Evolutionary conservation across 176 grass and related monocot species (phyloP).

Genomic region (Eragrostis curvula): DNA sequence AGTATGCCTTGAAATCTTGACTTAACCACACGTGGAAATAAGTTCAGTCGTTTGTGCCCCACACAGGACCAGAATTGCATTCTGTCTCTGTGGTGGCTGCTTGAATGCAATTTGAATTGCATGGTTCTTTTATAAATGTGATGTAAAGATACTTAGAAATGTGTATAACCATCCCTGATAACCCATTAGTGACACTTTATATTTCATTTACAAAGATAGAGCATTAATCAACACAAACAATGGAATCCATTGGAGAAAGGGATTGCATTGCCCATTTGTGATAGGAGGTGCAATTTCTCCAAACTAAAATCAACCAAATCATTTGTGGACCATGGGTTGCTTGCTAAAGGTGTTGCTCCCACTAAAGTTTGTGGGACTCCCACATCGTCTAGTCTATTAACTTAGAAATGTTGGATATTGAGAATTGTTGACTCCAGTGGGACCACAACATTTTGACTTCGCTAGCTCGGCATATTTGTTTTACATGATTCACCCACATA

Average conservation of each 20-base stretch:
- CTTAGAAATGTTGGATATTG: background rate
- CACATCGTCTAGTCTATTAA: background rate
- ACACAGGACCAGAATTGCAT: background rate
- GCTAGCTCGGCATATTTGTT: background rate
- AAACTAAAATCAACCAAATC: background rate
- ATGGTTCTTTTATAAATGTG: background rate
- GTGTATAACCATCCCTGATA: background rate
- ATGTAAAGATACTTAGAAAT: background rate
- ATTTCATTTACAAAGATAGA: background rate
- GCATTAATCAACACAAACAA: background rate
- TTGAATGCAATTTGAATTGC: too few species aligned
- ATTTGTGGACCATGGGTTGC: background rate
- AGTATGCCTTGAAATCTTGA: background rate
- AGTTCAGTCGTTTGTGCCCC: background rate
- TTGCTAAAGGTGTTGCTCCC: background rate
- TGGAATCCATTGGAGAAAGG: background rate
- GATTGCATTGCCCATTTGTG: background rate
- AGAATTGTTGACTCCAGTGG: background rate
- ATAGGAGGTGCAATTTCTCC: background rate
- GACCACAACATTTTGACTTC: background rate
- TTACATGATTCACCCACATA: background rate
- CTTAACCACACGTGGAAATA: background rate
- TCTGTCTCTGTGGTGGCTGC: too few species aligned
- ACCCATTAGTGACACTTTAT: background rate
- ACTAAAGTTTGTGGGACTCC: constrained; percentile 1